Base-by-base conservation (phyloP, 1,284 basidiomycete genomes). In the Cryptococcus sp. region DNA sequence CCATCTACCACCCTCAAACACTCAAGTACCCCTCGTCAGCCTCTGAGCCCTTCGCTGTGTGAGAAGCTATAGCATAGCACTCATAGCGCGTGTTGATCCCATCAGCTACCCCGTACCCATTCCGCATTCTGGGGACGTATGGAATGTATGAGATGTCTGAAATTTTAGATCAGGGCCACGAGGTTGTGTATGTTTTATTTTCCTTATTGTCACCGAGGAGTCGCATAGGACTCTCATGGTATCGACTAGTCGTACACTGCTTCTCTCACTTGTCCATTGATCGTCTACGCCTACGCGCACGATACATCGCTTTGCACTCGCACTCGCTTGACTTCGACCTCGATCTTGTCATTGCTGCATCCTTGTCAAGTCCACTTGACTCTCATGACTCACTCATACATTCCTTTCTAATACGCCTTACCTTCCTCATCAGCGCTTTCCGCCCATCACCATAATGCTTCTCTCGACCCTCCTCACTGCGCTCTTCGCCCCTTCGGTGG, bases 121-220 rank as follows among this genome's bases (percentile, higher is more conserved):
- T 8, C 30, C 10, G 30, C 30, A 13, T 35, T 8, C 30, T 35
- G 30, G 30, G 30, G 30, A 35, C 30, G 8, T 10, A 8, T 35
- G 30, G 10, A 6, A 25, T 25, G 25, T 25, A 25, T 25, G 25
- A 25, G 25, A 25, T 25, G 8, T 5, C 3, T 35, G 30, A 35
- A 35, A 20, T 35, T 55, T 55, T 55, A 55, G 54, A 55, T 55
- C 54, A 55, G 54, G 54, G 54, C 45, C 6, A 19, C n/a, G 13
- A 23, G 11, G 19, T 46, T 6, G 7, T 35, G 27, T 19, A 19
- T 46, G 16, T 30, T 55, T 20, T 49, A 41, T 51, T 16, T 47
- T 43, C 13, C 19, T 51, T 51, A 19, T 17, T 35, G 30, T 35
- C 30, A 35, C 30, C 30, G 30, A 35, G 30, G 8, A 35, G n/a